These are phyloP conservation scores for Aspergillus costaricaensis DNA, from an alignment of 2,329 filamentous ascomycete genomes.

Conservation along the genomic window DNA sequence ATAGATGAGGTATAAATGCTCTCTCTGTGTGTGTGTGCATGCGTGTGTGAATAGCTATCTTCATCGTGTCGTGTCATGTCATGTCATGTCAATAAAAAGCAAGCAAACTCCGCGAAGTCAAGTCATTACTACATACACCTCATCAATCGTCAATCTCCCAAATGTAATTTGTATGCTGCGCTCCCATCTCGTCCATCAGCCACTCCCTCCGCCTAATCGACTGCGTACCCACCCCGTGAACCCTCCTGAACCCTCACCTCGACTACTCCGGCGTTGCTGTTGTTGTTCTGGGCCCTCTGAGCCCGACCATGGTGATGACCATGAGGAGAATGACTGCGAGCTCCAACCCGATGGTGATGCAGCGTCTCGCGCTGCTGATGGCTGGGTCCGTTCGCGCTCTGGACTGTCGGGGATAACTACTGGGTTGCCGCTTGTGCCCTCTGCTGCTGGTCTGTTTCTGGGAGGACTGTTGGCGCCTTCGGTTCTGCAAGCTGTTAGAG, in stretches of 20 bases:
- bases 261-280: conserved; percentile 13
- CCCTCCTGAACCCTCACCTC: conserved; percentile 20
- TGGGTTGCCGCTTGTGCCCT: conserved; percentile 21
- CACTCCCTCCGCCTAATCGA: conserved; percentile 26
- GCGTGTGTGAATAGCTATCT: too few relatives aligned
- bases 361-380: background rate
- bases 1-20: too few relatives aligned
- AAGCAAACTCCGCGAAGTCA: too few relatives aligned
- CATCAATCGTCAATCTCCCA: too few relatives aligned
- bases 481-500: background rate
- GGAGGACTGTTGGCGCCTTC: background rate
- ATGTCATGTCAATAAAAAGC: too few relatives aligned
- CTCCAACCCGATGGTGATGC: conserved; percentile 1
- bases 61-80: too few relatives aligned
- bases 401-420: conserved; percentile 23
- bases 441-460: conserved; percentile 7
- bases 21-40: too few relatives aligned
- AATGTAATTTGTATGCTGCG: too few relatives aligned
- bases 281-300: background rate
- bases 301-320: conserved; percentile 1
- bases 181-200: conserved; percentile 6
- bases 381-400: conserved; percentile 4
- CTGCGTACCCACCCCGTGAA: conserved; percentile 29
- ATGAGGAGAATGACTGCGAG: background rate
- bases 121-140: too few relatives aligned